Base-by-base conservation (phyloP, 257 asterid genomes). In the Craterostigma plantagineum region DNA sequence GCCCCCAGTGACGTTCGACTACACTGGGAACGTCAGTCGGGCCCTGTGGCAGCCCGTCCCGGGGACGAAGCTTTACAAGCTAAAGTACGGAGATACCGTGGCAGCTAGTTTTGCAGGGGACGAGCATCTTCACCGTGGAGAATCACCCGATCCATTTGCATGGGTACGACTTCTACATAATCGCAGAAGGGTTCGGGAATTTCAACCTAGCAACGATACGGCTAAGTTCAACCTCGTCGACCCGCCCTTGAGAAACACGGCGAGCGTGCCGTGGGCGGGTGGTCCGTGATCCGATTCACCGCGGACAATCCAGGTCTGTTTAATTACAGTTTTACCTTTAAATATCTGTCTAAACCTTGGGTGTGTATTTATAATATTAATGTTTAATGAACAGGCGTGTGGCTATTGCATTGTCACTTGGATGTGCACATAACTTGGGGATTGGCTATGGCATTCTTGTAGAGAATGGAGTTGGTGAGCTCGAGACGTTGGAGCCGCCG, bases 221-320 rank as follows among this genome's bases (percentile, higher is more conserved):
- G 34, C 72, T 4, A 79, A 72, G 40, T 87, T 73, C 48, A 82
- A 87, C 59, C 91, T 82, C 7, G 61, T 71, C 10, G 91, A 86
- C 60, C 97, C 97, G 16, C 97, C 97, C 6, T 57, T 65, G n/a
- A 46, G 97, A 12, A 86, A 81, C 46, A 86, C 97, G 0, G 93
- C 66, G 0, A 74, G 90, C 46, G 65, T 86, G 7, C 95, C 95
- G 0, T 86, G 44, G 67, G 64, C 8, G 97, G 97, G 10, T 86
- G 97, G 94, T 35, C 95, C 0, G 94, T 78, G 33, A 81, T 86
- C 63, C 58, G 97, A 73, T 86, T 86, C 10, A 80, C 81, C 0
- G 93, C 97, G 0, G 94, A 86, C 45, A 86, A 86, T 68, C 97
- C 97, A 65, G 97, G 95, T 84, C n/a, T 84, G n/a, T 42, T 4